phyloP scores from a whole-genome alignment of 352 stramenopile species.

The Pythium sukuiense region DNA sequence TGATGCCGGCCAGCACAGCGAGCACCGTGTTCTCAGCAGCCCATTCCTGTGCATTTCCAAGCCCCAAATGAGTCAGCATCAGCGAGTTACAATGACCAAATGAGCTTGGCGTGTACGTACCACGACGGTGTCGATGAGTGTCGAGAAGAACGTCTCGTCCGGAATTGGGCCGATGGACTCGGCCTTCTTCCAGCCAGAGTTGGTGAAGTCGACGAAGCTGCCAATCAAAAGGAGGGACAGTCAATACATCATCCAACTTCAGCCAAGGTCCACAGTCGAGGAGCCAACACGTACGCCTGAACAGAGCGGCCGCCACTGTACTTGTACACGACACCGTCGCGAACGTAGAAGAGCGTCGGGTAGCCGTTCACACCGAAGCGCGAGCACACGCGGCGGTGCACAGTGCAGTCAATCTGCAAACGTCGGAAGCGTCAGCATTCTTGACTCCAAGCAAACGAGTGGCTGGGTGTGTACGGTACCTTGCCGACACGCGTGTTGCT shows the following conservation, averaged over 20 bases:
- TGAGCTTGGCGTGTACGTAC: neutral
- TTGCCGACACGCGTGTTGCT: conserved; percentile 64
- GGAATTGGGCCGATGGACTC: conserved; percentile 37
- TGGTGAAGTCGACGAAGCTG: conserved; percentile 36
- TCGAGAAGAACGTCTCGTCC: conserved; percentile 33
- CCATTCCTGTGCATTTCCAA: conserved; percentile 32
- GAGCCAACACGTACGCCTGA: conserved; percentile 42
- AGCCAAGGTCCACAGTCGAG: too few relatives aligned
- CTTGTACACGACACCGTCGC: conserved; percentile 71
- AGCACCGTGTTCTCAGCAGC: conserved; percentile 37
- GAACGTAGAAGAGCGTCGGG: conserved; percentile 76
- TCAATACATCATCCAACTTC: too few relatives aligned
- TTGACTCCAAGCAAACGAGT: neutral
- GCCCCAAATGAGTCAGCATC: neutral
- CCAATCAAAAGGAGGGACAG: neutral
- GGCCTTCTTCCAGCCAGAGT: conserved; percentile 28
- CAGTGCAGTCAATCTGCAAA: conserved; percentile 55
- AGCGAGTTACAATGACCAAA: neutral
- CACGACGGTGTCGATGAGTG: conserved; percentile 27
- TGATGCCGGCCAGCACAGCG: conserved; percentile 33
- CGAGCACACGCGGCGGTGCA: conserved; percentile 79
- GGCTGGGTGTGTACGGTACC: conserved; percentile 28
- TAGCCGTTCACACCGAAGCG: conserved; percentile 82
- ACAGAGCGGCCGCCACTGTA: conserved; percentile 74
- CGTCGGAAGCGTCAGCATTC: neutral